These are phyloP conservation scores for Bolboschoenoplectus hybrid DNA, from an alignment of 202 grass and related monocot species.

Conservation along the genomic window DNA sequence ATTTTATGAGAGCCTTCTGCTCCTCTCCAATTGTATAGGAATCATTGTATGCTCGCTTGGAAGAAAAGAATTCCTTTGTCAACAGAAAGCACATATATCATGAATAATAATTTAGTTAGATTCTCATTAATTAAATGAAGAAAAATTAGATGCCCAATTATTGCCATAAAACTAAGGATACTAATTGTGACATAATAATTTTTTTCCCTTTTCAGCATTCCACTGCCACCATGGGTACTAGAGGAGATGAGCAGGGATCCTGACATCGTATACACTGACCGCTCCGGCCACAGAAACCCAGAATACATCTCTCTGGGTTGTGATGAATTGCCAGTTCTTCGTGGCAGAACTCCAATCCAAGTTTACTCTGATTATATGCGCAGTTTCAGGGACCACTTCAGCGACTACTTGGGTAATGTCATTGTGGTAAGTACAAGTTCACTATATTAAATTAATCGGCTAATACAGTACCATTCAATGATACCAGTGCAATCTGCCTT, in stretches of 20 bases:
- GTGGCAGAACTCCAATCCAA: conserved; percentile 81
- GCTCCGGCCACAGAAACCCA: conserved; percentile 73
- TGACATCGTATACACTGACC: conserved; percentile 84
- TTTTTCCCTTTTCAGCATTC: conserved; percentile 55
- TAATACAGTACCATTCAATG: neutral
- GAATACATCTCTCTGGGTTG: conserved; percentile 97
- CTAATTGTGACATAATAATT: neutral
- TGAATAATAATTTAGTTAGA: neutral
- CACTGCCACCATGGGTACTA: conserved; percentile 75
- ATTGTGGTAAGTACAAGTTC: conserved; percentile 62
- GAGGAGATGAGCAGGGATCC: conserved; percentile 74
- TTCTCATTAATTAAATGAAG: neutral
- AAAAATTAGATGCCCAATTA: conserved; percentile 18
- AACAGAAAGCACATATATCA: neutral
- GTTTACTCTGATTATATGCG: conserved; percentile 93
- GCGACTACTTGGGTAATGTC: conserved; percentile 59
- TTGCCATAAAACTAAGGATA: neutral
- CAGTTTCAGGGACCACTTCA: conserved; percentile 82
- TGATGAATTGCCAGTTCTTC: conserved; percentile 69
- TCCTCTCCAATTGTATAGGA: conserved; percentile 1
- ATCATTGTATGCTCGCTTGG: neutral
- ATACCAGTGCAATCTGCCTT: neutral
- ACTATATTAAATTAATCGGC: neutral
- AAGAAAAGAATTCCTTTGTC: neutral
- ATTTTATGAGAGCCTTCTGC: neutral